Evolutionary conservation across 2,329 filamentous ascomycete species (phyloP), one percentile per base, ranked within the genome.

Genomic region (Monosporascus sp.): DNA sequence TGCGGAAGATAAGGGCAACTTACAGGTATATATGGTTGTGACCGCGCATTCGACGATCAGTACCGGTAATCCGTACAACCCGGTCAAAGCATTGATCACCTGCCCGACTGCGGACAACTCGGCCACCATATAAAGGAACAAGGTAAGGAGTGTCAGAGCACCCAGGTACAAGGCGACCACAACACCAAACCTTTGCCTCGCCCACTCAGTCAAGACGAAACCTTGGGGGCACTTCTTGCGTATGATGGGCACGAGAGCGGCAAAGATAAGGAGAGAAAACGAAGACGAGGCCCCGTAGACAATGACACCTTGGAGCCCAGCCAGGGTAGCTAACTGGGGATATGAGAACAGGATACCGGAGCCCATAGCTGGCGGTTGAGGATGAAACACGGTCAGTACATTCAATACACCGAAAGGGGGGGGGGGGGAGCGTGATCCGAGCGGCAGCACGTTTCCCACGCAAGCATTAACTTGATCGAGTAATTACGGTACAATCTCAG

Each of bases 401-500:
- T 49, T 49, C 24, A 43, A 52, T 53, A 60, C 48, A 48, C 49
- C 37, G 49, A 51, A 57, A 59, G 50, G 50, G 53, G 56, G 60
- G 60, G 65, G 69, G n/a, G n/a, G n/a, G n/a, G n/a, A n/a, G n/a
- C n/a, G n/a, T n/a, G 72, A 69, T 74, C 73, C 76, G 83, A 90
- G 88, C 88, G 89, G 89, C 89, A 92, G 88, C 89, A 93, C 89
- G 81, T 92, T 93, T 88, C 89, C 86, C 89, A 93, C 89, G 89
- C 89, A 94, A 94, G 89, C 87, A 91, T 93, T 94, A 93, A 89
- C 89, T 94, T 94, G 89, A 89, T 94, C 89, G 89, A 93, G 89
- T 93, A 86, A 80, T 88, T 78, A 92, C 89, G 89, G 89, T 94
- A 84, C 87, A 86, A 87, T 93, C 89, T 94, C 89, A 93, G 89